Percentiles rank a stretch among this genome's conserved stretches.
phyloP scores from a whole-genome alignment of 352 stramenopile genomes.

The Phytopythium kandeliae region DNA sequence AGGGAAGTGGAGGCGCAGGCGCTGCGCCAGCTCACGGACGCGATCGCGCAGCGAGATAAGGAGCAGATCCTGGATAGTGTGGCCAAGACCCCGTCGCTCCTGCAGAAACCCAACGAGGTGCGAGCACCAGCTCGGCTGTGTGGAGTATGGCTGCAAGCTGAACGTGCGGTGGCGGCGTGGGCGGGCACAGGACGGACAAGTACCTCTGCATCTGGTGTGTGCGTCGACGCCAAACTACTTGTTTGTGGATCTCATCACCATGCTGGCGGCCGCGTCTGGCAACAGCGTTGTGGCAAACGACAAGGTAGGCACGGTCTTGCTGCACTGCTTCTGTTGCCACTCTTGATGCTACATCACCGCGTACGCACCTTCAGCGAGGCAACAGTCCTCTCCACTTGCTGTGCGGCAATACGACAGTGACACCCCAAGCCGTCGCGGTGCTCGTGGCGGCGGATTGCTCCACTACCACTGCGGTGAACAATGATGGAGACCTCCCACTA shows the following conservation, averaged over 20 bases:
- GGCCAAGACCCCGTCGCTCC: constrained; percentile 21
- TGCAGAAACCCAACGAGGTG: constrained; percentile 26
- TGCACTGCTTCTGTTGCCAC: neutral
- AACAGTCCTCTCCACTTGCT: constrained; percentile 53
- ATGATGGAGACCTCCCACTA: constrained; percentile 31
- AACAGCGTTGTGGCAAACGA: constrained; percentile 32
- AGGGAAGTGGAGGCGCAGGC: constrained; percentile 17
- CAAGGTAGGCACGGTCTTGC: constrained; percentile 15
- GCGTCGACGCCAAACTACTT: constrained; percentile 36
- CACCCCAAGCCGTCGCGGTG: constrained; percentile 24
- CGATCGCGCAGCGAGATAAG: constrained; percentile 38
- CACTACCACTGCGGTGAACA: constrained; percentile 33
- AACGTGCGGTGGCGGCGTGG: neutral
- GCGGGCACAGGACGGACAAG: constrained; percentile 22
- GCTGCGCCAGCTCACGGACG: constrained; percentile 20
- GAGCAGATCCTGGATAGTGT: constrained; percentile 38
- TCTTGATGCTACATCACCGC: constrained; percentile 2
- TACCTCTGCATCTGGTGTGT: constrained; percentile 55
- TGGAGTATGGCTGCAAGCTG: neutral
- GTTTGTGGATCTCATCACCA: constrained; percentile 49
- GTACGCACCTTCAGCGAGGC: no score
- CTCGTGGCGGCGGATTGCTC: constrained; percentile 30
- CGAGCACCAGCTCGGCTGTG: neutral
- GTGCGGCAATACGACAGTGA: constrained; percentile 39
- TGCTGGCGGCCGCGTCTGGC: constrained; percentile 32